Conservation (phyloP, 441 rosid genomes). For the Macaranga tanarius region DNA sequence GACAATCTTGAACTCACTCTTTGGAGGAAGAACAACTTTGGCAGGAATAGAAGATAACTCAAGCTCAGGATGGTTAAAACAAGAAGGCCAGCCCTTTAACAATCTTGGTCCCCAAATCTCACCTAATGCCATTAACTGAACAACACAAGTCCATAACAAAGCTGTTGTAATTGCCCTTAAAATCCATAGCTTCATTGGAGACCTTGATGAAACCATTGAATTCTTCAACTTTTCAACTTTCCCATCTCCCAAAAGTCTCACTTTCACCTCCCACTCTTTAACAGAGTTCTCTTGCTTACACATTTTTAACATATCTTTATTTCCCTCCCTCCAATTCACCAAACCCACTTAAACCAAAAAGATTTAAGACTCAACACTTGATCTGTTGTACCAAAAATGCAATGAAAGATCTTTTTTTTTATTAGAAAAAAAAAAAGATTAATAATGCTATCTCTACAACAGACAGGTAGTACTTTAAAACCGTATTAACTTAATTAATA, state of each 20-base stretch:
- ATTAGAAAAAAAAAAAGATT: not conserved
- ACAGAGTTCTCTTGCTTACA: slow-evolving; percentile 48
- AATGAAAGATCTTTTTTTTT: not conserved
- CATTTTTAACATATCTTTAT: slow-evolving; percentile 34
- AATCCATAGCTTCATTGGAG: slow-evolving; percentile 77
- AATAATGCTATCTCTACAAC: slow-evolving; percentile 21
- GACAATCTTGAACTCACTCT: slow-evolving; percentile 45
- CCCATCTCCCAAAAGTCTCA: slow-evolving; percentile 50
- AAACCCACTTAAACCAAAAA: slow-evolving; percentile 21
- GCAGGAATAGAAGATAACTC: slow-evolving; percentile 45
- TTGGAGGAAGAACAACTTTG: slow-evolving; percentile 59
- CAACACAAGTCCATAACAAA: slow-evolving; percentile 81
- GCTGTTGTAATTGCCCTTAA: slow-evolving; percentile 76
- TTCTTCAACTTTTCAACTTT: slow-evolving; percentile 56
- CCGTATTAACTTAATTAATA: slow-evolving; percentile 24
- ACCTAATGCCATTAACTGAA: slow-evolving; percentile 75
- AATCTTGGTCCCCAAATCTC: slow-evolving; percentile 83
- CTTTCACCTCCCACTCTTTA: slow-evolving; percentile 54
- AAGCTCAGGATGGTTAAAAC: slow-evolving; percentile 46
- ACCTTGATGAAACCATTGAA: slow-evolving; percentile 47
- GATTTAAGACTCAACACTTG: slow-evolving; percentile 16
- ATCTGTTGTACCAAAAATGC: slow-evolving; percentile 22
- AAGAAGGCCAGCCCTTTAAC: slow-evolving; percentile 79
- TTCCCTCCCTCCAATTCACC: slow-evolving; percentile 24
- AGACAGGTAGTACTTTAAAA: slow-evolving; percentile 29